Conservation (phyloP, 352 stramenopile species). For the Globisporangium echinulatum region DNA sequence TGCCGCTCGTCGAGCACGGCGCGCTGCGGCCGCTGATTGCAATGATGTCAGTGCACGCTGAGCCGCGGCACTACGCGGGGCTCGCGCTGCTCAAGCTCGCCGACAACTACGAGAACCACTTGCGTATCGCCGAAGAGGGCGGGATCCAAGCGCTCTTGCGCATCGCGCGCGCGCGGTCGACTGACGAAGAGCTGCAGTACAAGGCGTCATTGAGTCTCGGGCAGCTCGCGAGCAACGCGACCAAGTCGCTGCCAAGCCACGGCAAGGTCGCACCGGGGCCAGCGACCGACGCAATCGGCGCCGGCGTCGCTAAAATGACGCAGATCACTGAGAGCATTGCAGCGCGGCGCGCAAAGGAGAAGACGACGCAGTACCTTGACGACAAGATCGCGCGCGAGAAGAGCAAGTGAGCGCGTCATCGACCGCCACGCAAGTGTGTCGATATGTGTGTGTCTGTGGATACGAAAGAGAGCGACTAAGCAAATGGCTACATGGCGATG, state of each 20-base stretch:
- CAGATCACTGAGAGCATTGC: constrained; percentile 66
- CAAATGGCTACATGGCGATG: background rate
- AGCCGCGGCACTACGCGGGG: constrained; percentile 93
- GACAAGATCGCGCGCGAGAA: constrained; percentile 58
- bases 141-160: constrained; percentile 93
- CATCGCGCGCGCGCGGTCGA: constrained; percentile 85
- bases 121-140: constrained; percentile 93
- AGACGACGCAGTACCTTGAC: constrained; percentile 76
- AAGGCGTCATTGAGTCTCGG: constrained; percentile 92
- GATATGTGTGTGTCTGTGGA: background rate
- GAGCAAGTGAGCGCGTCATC: constrained; percentile 15
- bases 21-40: constrained; percentile 92
- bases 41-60: constrained; percentile 93
- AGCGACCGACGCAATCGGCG: constrained; percentile 51
- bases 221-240: constrained; percentile 89
- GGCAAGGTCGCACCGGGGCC: constrained; percentile 27
- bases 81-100: constrained; percentile 96
- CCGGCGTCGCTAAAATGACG: constrained; percentile 69
- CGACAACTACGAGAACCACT: constrained; percentile 97
- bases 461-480: background rate
- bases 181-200: constrained; percentile 94
- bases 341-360: constrained; percentile 55
- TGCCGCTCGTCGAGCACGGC: constrained; percentile 87
- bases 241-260: constrained; percentile 63
- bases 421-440: no score